Base-by-base conservation (phyloP, 192 early-diverging fungal genomes). In the Thoreauomyces humboldtii region DNA sequence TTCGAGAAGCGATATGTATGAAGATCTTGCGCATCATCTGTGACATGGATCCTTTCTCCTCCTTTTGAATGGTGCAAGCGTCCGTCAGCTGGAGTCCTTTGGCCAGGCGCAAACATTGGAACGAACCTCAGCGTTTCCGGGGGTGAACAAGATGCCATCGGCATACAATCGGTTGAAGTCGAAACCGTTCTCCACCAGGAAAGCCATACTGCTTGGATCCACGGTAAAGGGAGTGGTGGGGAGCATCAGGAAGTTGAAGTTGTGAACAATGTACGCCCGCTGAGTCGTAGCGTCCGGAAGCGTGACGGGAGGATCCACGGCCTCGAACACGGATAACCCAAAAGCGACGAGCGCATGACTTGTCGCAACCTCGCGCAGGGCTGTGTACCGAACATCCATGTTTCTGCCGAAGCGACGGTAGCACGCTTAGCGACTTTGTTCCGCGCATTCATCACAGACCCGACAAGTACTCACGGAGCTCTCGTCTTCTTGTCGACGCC, bases 111-210 rank as follows among this genome's bases (percentile, higher is more conserved):
- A n/a, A n/a, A n/a, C 1, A 1, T 44, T 0, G 17, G 0, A 44
- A n/a, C 42, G 0, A 19, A 19, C 28, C 50, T 19, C 27, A 52
- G 77, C 79, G 15, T 61, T 72, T n/a, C 86, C 88, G 37, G 87
- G 79, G 53, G 73, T 75, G 66, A 87, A 96, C 11, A 88, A 86
- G 43, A 99, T 90, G 1, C 93, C 96, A 48, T 87, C 65, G 12
- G 71, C 61, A 15, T 91, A 86, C 71, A 88, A 84, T 25, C 80
- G 76, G 61, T 88, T 88, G 57, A 98, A 88, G 71, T 98, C 94
- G 36, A 95, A 89, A 4, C 91, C 91, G 68, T 86, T 89, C 59
- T 88, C 84, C 15, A 87, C 86, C 44, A 98, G 67, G 54, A 98
- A 98, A 19, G 79, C 52, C 63, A 93, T 69, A 61, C 89, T 92